Evolutionary conservation across 768 basidiomycete genomes (phyloP).

Genomic region (Boletus subparvulus): DNA sequence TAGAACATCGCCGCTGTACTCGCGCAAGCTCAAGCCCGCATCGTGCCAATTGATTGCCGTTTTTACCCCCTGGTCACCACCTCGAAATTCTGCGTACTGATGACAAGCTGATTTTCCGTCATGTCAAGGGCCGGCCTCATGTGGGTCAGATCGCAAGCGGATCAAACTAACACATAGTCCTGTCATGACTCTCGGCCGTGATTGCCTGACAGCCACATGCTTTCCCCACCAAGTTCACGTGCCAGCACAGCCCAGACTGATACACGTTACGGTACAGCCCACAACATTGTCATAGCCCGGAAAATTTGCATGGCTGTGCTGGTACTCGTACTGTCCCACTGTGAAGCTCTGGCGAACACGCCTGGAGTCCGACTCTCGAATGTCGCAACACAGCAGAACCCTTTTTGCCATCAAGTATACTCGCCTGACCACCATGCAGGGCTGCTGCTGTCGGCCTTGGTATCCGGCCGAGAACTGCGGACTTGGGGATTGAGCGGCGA

Average conservation of each 20-base stretch:
- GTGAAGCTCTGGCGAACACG: not conserved
- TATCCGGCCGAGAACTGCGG: conserved; percentile 25
- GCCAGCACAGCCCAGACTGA: not conserved
- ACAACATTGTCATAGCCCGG: no score
- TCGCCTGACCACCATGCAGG: not conserved
- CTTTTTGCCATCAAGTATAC: not conserved
- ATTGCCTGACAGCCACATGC: not conserved
- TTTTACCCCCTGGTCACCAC: not conserved
- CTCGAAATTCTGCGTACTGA: not conserved
- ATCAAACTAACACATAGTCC: not conserved
- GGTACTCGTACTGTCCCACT: not conserved
- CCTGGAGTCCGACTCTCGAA: not conserved
- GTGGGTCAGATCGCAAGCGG: conserved; percentile 1
- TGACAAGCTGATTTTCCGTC: not conserved
- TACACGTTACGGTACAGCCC: no score
- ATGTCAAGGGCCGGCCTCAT: conserved; percentile 1
- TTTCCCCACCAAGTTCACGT: not conserved
- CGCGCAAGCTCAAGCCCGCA: not conserved
- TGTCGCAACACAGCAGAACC: not conserved
- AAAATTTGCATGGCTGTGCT: no score
- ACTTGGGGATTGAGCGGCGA: conserved; percentile 24
- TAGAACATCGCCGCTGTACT: conserved; percentile 9
- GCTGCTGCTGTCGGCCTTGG: not conserved
- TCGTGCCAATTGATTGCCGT: not conserved
- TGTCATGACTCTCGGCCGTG: not conserved